A percentile compares a stretch with the other conserved stretches of the same genome.
Evolutionary conservation across 768 basidiomycete species (phyloP).

Genomic region (Pisolithus orientalis): DNA sequence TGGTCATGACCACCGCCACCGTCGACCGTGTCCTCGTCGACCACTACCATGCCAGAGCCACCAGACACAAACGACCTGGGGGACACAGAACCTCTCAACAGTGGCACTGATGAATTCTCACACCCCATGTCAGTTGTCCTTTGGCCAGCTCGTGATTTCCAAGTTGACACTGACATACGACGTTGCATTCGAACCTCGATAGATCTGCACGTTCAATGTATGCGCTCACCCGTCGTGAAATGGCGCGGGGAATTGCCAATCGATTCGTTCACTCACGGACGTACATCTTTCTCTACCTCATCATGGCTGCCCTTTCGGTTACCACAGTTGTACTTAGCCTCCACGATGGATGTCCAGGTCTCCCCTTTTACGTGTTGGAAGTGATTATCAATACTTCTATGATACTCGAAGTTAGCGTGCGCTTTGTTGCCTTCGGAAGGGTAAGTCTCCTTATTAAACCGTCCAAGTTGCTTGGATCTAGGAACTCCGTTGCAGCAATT

Average conservation of each 20-base stretch:
- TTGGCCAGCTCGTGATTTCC: slow-evolving; percentile 8
- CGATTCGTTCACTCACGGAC: slow-evolving; percentile 83
- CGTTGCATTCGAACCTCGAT: slow-evolving; percentile 5
- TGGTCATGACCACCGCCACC: not conserved
- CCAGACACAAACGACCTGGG: slow-evolving; percentile 27
- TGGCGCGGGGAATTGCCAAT: slow-evolving; percentile 80
- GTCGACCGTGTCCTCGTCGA: slow-evolving; percentile 1
- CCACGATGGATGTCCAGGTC: slow-evolving; percentile 76
- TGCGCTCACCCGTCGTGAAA: slow-evolving; percentile 75
- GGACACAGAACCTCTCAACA: slow-evolving; percentile 32
- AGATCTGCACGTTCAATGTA: slow-evolving; percentile 81
- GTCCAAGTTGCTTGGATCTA: slow-evolving; percentile 3
- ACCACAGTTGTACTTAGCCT: slow-evolving; percentile 82
- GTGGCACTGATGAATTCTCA: slow-evolving; percentile 12
- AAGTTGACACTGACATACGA: slow-evolving; percentile 1
- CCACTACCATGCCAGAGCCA: slow-evolving; percentile 32
- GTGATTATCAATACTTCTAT: slow-evolving; percentile 84
- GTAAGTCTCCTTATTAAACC: slow-evolving; percentile 43
- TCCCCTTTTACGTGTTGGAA: slow-evolving; percentile 87
- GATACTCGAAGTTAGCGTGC: slow-evolving; percentile 90
- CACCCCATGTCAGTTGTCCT: slow-evolving; percentile 24
- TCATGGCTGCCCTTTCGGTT: slow-evolving; percentile 81
- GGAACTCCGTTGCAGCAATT: slow-evolving; percentile 64
- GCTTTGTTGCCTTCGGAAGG: slow-evolving; percentile 88
- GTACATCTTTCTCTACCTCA: slow-evolving; percentile 85